phyloP scores from a whole-genome alignment of 1,284 basidiomycete species.

The Malassezia equina region DNA sequence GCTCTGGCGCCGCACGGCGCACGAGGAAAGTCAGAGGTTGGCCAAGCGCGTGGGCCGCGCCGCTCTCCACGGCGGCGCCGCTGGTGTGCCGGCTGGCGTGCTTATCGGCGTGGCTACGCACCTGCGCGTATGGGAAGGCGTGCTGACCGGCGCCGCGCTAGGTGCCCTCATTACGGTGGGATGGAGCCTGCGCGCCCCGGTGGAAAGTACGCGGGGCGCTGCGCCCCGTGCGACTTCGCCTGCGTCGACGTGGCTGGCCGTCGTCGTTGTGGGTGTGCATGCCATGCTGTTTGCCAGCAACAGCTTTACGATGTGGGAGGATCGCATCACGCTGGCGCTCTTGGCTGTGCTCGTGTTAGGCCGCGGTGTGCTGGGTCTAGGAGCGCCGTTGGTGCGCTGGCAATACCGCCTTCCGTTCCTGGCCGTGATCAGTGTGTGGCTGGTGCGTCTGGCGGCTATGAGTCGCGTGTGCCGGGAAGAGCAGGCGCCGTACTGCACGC shows the following conservation, averaged over 20 bases:
- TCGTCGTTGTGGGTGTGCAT: conserved; percentile 17
- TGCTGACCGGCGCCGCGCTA: background rate
- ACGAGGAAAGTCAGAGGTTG: background rate
- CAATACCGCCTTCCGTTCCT: conserved; percentile 67
- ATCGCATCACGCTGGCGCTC: conserved; percentile 60
- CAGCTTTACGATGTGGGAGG: conserved; percentile 93
- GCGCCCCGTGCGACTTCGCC: background rate
- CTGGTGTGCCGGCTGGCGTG: background rate
- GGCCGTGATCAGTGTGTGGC: conserved; percentile 58
- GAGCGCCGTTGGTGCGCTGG: conserved; percentile 52
- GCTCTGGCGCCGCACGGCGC: conserved; percentile 4
- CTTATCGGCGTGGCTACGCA: background rate
- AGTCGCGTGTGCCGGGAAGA: conserved; percentile 85
- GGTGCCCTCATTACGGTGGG: background rate
- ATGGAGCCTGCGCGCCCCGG: background rate
- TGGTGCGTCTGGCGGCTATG: conserved; percentile 64
- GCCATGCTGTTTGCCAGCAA: conserved; percentile 53
- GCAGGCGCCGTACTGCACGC: conserved; percentile 72
- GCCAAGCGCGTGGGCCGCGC: background rate
- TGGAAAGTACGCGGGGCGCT: background rate
- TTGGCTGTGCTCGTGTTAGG: conserved; percentile 17
- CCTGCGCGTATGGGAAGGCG: background rate
- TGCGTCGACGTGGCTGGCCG: background rate
- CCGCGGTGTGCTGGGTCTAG: conserved; percentile 16
- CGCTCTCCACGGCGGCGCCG: background rate